A percentile compares a stretch with the other conserved stretches of the same genome.
Conservation (phyloP, 176 grass and related monocot genomes). For the Oryza brachyantha region DNA sequence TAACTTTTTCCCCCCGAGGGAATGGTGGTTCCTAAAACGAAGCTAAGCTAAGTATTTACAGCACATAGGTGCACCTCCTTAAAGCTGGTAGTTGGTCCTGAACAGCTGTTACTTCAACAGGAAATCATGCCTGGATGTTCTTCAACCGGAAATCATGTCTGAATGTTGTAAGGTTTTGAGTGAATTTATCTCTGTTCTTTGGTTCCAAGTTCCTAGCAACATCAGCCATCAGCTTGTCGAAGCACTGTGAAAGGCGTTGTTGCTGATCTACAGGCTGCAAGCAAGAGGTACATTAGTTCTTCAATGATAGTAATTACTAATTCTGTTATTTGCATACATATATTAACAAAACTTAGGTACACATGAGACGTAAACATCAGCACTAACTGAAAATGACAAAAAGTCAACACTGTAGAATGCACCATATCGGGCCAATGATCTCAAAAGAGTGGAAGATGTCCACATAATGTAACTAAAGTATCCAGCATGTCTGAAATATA, state of each 20-base stretch:
- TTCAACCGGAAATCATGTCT: conserved; percentile 88
- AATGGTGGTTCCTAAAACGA: conserved; percentile 32
- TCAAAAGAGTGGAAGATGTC: neutral
- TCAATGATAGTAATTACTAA: neutral
- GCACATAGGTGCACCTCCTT: conserved; percentile 27
- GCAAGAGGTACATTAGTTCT: conserved; percentile 19
- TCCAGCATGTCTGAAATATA: neutral
- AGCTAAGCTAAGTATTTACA: conserved; percentile 53
- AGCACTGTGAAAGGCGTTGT: conserved; percentile 83
- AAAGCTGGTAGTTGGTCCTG: conserved; percentile 20
- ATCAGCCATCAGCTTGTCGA: conserved; percentile 92
- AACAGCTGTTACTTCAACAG: conserved; percentile 58
- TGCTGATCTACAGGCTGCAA: conserved; percentile 84
- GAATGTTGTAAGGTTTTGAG: conserved; percentile 94
- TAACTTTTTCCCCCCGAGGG: neutral
- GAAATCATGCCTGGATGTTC: conserved; percentile 83
- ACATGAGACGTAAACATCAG: neutral
- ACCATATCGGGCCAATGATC: neutral
- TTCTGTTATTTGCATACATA: conserved; percentile 2
- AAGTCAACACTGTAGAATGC: neutral
- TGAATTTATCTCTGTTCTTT: conserved; percentile 97
- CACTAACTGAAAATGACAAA: neutral
- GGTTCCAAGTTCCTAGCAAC: conserved; percentile 91
- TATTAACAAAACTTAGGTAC: neutral
- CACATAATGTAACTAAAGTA: conserved; percentile 7